Conservation (phyloP, 2,329 filamentous ascomycete genomes). For the Penicillium sp. region DNA sequence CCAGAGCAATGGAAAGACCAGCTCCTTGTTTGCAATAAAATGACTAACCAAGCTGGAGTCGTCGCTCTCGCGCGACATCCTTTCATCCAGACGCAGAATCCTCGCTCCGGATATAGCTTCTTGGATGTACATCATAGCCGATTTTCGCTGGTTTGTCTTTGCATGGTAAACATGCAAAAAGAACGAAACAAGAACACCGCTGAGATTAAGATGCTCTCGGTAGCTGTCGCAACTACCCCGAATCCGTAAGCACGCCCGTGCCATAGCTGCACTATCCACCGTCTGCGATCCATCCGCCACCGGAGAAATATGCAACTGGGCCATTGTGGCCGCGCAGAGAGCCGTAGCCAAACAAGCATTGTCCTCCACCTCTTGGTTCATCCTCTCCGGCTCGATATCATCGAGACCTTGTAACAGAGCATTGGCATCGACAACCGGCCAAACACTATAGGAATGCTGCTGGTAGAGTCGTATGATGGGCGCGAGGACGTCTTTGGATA, state of each 20-base stretch:
- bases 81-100: constrained; percentile 22
- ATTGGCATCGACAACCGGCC: constrained; percentile 28
- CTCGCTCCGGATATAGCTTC: constrained; percentile 27
- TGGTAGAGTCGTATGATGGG: constrained; percentile 24
- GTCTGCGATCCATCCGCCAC: constrained; percentile 1
- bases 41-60: background rate
- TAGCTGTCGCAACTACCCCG: constrained; percentile 14
- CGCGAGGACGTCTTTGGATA: constrained; percentile 14
- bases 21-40: constrained; percentile 24
- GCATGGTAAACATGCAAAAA: constrained; percentile 35
- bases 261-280: constrained; percentile 23
- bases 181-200: constrained; percentile 27
- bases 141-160: constrained; percentile 28
- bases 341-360: constrained; percentile 24
- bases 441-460: constrained; percentile 28
- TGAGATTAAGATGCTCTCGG: constrained; percentile 20
- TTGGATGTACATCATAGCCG: constrained; percentile 32
- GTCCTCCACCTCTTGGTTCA: background rate
- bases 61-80: background rate
- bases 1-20: constrained; percentile 31
- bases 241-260: constrained; percentile 23
- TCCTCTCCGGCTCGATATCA: constrained; percentile 11
- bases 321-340: constrained; percentile 33
- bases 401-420: constrained; percentile 16
- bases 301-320: constrained; percentile 28